Evolutionary conservation across 345 rosid genomes (phyloP).

Genomic region (Camelina neglecta): DNA sequence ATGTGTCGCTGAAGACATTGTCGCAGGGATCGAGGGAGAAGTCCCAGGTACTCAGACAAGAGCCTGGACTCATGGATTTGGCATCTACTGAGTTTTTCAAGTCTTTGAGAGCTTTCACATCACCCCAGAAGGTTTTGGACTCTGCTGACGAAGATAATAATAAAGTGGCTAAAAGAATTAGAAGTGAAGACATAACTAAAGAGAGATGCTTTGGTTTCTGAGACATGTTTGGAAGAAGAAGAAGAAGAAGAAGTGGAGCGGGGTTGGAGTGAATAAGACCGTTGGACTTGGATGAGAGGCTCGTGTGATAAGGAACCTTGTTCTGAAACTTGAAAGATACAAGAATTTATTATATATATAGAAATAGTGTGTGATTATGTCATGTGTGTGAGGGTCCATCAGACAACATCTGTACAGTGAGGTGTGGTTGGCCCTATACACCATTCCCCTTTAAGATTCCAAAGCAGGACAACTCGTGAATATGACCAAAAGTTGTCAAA

Average conservation of each 20-base stretch:
- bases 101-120: slow-evolving; percentile 55
- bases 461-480: not conserved
- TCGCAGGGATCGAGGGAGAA: slow-evolving; percentile 87
- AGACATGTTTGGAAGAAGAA: not conserved
- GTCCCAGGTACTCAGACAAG: slow-evolving; percentile 85
- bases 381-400: slow-evolving; percentile 33
- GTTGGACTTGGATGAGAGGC: slow-evolving; percentile 17
- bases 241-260: slow-evolving; percentile 11
- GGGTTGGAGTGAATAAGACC: slow-evolving; percentile 12
- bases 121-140: slow-evolving; percentile 66
- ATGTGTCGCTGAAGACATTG: slow-evolving; percentile 64
- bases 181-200: slow-evolving; percentile 21
- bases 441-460: slow-evolving; percentile 21
- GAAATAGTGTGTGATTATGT: not conserved
- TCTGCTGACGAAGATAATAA: slow-evolving; percentile 27
- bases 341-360: slow-evolving; percentile 9
- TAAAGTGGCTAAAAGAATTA: not conserved
- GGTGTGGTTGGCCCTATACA: slow-evolving; percentile 36
- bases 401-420: slow-evolving; percentile 30
- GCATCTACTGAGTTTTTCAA: slow-evolving; percentile 56
- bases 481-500: no score
- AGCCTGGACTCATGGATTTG: slow-evolving; percentile 65
- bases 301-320: slow-evolving; percentile 12
- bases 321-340: slow-evolving; percentile 27
- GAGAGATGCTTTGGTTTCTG: slow-evolving; percentile 2